Percentiles rank a stretch among this genome's conserved stretches.
Evolutionary conservation across 2,329 filamentous ascomycete species (phyloP).

Genomic region (Neospermospora avenae): DNA sequence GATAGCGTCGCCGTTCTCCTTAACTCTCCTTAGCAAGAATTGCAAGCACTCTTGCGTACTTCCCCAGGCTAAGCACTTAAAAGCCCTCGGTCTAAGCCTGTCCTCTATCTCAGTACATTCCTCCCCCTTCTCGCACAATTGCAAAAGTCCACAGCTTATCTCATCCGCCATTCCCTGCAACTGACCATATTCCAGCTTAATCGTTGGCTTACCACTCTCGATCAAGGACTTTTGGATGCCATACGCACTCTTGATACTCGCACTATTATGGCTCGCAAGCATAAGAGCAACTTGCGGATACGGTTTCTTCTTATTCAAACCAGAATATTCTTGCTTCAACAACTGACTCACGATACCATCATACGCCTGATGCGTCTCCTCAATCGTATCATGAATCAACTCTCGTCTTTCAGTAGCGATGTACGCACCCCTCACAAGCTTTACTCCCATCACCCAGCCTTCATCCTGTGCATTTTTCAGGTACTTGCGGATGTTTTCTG

Average conservation of each 20-base stretch:
- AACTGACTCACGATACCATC: constrained; percentile 49
- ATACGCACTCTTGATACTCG: constrained; percentile 58
- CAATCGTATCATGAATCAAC: constrained; percentile 45
- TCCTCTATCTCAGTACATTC: not conserved
- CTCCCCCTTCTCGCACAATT: constrained; percentile 38
- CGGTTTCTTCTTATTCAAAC: constrained; percentile 17
- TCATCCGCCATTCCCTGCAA: constrained; percentile 94
- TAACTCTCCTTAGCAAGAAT: constrained; percentile 60
- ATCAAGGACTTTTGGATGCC: constrained; percentile 44
- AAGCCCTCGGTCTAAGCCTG: constrained; percentile 39
- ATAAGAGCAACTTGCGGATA: constrained; percentile 51
- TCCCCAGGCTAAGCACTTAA: constrained; percentile 66
- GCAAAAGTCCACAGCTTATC: constrained; percentile 55
- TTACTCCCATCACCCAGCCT: constrained; percentile 49
- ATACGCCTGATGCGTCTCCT: constrained; percentile 49
- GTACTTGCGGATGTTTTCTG: constrained; percentile 43
- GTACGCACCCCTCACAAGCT: constrained; percentile 52
- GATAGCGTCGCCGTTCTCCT: constrained; percentile 46
- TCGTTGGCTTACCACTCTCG: constrained; percentile 38
- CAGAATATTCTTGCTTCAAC: constrained; percentile 42
- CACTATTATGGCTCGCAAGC: constrained; percentile 76
- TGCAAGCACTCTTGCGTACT: constrained; percentile 77
- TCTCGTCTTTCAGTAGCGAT: constrained; percentile 46
- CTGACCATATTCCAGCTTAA: constrained; percentile 63
- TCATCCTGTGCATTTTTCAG: constrained; percentile 43